Percentiles rank a stretch among this genome's conserved stretches.
Evolutionary conservation across 2,329 filamentous ascomycete genomes (phyloP).

Genomic region (Calycina marina): DNA sequence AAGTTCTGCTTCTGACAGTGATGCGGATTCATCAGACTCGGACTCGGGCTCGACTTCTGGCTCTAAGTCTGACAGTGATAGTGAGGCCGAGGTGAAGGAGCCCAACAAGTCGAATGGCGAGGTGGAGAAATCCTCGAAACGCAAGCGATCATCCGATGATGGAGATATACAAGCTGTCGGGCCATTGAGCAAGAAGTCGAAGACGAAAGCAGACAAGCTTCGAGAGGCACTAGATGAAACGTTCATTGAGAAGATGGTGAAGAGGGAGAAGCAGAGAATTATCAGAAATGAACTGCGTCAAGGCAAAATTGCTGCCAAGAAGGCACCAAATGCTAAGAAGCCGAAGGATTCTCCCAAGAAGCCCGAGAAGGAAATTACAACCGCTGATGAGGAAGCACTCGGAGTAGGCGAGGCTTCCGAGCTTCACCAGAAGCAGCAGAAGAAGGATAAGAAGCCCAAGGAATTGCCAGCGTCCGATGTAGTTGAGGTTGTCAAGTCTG

Average conservation of each 20-base stretch:
- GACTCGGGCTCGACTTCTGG: slow-evolving; percentile 4
- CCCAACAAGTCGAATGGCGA: too few relatives aligned
- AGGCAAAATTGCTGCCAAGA: neutral
- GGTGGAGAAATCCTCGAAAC: slow-evolving; percentile 2
- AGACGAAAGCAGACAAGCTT: neutral
- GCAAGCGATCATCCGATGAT: slow-evolving; percentile 5
- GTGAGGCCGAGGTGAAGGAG: neutral
- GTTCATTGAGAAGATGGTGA: slow-evolving; percentile 6
- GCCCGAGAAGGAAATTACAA: neutral
- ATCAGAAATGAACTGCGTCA: neutral
- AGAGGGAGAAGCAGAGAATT: slow-evolving; percentile 4
- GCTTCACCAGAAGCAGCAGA: neutral
- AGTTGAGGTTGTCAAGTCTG: neutral
- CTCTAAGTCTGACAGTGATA: neutral
- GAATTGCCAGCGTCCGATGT: neutral
- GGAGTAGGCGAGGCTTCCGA: neutral
- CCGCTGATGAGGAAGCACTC: neutral
- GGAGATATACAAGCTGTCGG: slow-evolving; percentile 1
- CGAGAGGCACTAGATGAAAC: neutral
- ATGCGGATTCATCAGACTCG: slow-evolving; percentile 5
- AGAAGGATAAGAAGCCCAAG: neutral
- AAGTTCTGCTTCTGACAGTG: slow-evolving; percentile 4
- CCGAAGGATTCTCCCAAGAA: neutral
- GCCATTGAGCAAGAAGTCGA: slow-evolving; percentile 1
- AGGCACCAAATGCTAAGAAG: neutral